phyloP scores from a whole-genome alignment of 805 yeast species.

The Candida gorgasii region DNA sequence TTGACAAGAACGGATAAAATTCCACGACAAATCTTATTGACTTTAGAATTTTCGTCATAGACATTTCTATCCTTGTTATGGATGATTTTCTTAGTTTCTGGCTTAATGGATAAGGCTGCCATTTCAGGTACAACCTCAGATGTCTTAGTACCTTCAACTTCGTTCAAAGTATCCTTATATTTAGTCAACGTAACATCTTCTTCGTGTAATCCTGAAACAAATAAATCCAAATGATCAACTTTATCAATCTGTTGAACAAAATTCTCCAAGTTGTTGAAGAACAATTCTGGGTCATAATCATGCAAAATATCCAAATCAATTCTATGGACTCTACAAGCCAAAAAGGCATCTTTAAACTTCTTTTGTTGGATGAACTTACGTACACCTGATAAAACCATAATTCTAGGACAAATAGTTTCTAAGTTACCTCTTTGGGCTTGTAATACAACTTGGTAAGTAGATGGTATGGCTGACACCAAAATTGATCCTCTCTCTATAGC shows the following conservation, averaged over 20 bases:
- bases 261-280: constrained; percentile 58
- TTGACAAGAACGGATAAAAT: constrained; percentile 56
- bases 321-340: constrained; percentile 85
- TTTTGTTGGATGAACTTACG: constrained; percentile 61
- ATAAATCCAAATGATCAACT: constrained; percentile 79
- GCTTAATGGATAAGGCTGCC: constrained; percentile 4
- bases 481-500: constrained; percentile 89
- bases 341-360: constrained; percentile 72
- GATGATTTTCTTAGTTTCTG: constrained; percentile 32
- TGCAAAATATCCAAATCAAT: constrained; percentile 86
- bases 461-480: constrained; percentile 79
- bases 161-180: constrained; percentile 68
- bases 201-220: constrained; percentile 80
- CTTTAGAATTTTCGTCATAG: constrained; percentile 51
- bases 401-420: constrained; percentile 91
- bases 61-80: constrained; percentile 39
- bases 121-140: constrained; percentile 7
- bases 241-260: constrained; percentile 71
- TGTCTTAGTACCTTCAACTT: constrained; percentile 6
- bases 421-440: constrained; percentile 97
- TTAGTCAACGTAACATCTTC: constrained; percentile 83
- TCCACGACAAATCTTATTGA: constrained; percentile 76
- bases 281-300: constrained; percentile 79
- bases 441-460: constrained; percentile 75
- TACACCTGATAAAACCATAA: constrained; percentile 84